Conservation (phyloP, 371 early-diverging fungal species). For the Furculomyces boomerangus region DNA sequence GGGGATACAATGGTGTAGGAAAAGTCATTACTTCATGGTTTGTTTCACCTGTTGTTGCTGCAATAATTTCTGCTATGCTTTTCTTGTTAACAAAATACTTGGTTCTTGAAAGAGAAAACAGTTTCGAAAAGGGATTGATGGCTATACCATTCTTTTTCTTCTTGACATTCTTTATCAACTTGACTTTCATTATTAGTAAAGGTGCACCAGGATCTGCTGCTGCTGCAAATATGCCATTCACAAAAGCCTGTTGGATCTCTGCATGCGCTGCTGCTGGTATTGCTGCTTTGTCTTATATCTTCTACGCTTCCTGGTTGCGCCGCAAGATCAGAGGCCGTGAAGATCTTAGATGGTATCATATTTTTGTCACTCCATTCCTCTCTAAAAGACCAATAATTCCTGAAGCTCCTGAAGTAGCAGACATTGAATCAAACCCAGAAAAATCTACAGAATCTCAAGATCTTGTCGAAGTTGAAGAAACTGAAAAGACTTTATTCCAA, state of each 20-base stretch:
- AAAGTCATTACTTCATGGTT: constrained; percentile 65
- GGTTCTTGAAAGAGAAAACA: constrained; percentile 39
- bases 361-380: neutral
- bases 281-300: constrained; percentile 33
- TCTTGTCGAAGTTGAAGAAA: constrained; percentile 8
- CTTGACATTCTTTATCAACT: constrained; percentile 43
- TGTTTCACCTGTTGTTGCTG: constrained; percentile 49
- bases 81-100: constrained; percentile 43
- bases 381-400: constrained; percentile 13
- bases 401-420: constrained; percentile 20
- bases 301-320: constrained; percentile 40
- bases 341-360: constrained; percentile 46
- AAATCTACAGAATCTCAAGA: constrained; percentile 7
- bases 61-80: constrained; percentile 40
- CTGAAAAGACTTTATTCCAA: constrained; percentile 2
- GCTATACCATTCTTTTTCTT: constrained; percentile 69
- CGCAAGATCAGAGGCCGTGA: constrained; percentile 46
- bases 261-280: constrained; percentile 35
- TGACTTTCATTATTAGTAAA: constrained; percentile 60
- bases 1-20: constrained; percentile 50
- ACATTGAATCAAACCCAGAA: constrained; percentile 26
- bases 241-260: constrained; percentile 34
- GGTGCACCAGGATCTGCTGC: constrained; percentile 32
- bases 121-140: constrained; percentile 49
- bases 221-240: constrained; percentile 20